Base-by-base conservation (phyloP, 176 grass and related monocot species). In the Saccharum spontaneum region DNA sequence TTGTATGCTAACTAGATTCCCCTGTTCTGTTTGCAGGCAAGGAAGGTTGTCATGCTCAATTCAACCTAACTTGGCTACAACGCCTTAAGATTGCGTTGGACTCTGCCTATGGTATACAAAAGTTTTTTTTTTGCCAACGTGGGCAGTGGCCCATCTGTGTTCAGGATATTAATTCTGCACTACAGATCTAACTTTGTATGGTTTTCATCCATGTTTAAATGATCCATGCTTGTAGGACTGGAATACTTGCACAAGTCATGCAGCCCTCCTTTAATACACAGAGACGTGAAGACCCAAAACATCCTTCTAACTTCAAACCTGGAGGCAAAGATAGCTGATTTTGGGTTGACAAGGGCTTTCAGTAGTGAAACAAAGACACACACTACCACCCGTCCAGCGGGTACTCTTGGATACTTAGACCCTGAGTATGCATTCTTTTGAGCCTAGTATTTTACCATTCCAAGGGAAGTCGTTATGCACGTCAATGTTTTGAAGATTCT, bases 231-330 rank as follows among this genome's bases (percentile, higher is more conserved):
- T 55, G 18, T 17, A 86, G 84, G 52, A 49, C 67, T 86, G 52
- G 84, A 86, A 13, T 79, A 86, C 76, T 20, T 86, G 12, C 84
- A 86, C 75, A 71, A 34, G 28, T 71, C 84, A 1, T 86, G 75
- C 52, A 69, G 18, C 48, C 48, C 48, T 50, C 48, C 48, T 50
- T 50, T 76, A 22, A 84, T 84, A n/a, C 72, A 84, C 3, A 67
- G 72, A 84, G 82, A 84, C 39, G 82, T 84, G 16, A 85, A 85
- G 74, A 17, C 48, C 16, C 1, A 2, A 12, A 86, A 86, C 30
- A 86, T 86, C 7, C 84, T 86, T 2, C 54, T 86, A 0, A 73
- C 55, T 5, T 8, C 38, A 49, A 64, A 73, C 14, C 54, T 86
- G 2, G 28, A 30, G 17, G 84, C 84, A 0, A 79, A 73, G 54